A percentile compares a stretch with the other conserved stretches of the same genome.
phyloP scores from a whole-genome alignment of 2,329 filamentous ascomycete species.

The Paracamarosporium sp. region DNA sequence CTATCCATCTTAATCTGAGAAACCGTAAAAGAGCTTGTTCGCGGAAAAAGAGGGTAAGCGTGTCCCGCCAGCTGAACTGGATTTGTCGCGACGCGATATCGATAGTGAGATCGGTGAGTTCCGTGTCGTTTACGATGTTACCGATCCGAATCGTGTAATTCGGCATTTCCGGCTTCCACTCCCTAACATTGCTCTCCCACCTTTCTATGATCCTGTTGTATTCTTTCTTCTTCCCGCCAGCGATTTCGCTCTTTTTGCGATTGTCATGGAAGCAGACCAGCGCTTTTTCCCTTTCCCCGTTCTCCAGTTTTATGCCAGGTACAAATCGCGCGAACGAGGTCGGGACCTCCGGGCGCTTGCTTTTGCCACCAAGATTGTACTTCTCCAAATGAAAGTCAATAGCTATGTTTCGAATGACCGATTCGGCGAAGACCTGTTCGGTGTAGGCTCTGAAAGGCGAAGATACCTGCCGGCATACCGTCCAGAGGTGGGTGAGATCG shows the following conservation, averaged over 20 bases:
- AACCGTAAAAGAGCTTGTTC: slow-evolving; percentile 27
- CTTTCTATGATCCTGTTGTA: slow-evolving; percentile 25
- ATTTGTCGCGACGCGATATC: slow-evolving; percentile 27
- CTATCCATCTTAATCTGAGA: slow-evolving; percentile 17
- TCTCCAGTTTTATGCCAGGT: slow-evolving; percentile 15
- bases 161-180: slow-evolving; percentile 34
- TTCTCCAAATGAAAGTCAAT: slow-evolving; percentile 41
- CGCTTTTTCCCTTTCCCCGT: slow-evolving; percentile 13
- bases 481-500: slow-evolving; percentile 42
- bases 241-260: slow-evolving; percentile 12
- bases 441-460: slow-evolving; percentile 32
- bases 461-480: slow-evolving; percentile 35
- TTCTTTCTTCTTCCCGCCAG: slow-evolving; percentile 8
- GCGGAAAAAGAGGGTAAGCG: slow-evolving; percentile 40
- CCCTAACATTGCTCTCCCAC: slow-evolving; percentile 35
- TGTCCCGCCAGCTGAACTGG: slow-evolving; percentile 33
- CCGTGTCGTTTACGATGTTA: slow-evolving; percentile 41
- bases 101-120: slow-evolving; percentile 30
- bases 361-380: slow-evolving; percentile 41
- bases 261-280: slow-evolving; percentile 27
- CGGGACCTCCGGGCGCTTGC: slow-evolving; percentile 31
- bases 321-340: slow-evolving; percentile 22
- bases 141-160: slow-evolving; percentile 39
- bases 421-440: slow-evolving; percentile 37
- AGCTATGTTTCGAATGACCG: slow-evolving; percentile 24